These are phyloP conservation scores for Lipomyces starkeyi DNA, from an alignment of 805 yeast species.

Conservation along the genomic window DNA sequence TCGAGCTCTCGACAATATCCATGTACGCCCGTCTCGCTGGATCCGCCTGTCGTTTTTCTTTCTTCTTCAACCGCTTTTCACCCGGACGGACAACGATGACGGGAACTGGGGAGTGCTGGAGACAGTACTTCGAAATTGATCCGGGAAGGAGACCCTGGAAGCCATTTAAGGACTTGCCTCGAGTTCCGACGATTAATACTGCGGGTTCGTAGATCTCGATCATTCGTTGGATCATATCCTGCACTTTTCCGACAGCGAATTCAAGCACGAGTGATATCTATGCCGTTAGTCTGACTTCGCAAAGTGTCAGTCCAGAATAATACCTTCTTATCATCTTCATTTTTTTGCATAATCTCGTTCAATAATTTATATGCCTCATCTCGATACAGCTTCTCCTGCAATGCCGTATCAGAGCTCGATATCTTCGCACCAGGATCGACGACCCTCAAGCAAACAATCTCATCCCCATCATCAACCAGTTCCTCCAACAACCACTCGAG, in stretches of 20 bases:
- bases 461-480: slow-evolving; percentile 54
- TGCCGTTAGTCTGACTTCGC: too few species aligned
- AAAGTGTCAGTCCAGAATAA: not conserved
- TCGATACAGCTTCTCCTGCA: slow-evolving; percentile 43
- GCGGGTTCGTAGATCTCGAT: slow-evolving; percentile 55
- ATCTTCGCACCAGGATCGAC: slow-evolving; percentile 46
- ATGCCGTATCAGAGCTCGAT: slow-evolving; percentile 34
- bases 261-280: slow-evolving; percentile 53
- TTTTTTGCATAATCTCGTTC: slow-evolving; percentile 46
- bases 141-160: slow-evolving; percentile 53
- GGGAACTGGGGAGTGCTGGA: slow-evolving; percentile 56
- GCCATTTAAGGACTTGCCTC: slow-evolving; percentile 50
- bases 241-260: slow-evolving; percentile 53
- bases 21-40: slow-evolving; percentile 42
- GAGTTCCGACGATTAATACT: slow-evolving; percentile 54
- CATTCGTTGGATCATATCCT: slow-evolving; percentile 50
- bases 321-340: slow-evolving; percentile 47
- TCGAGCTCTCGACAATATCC: slow-evolving; percentile 40
- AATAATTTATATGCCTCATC: slow-evolving; percentile 48
- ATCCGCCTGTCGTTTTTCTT: slow-evolving; percentile 46
- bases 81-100: slow-evolving; percentile 54
- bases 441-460: slow-evolving; percentile 53
- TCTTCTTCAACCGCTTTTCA: slow-evolving; percentile 45
- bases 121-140: slow-evolving; percentile 55
- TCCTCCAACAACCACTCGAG: slow-evolving; percentile 55